Base-by-base conservation (phyloP, 257 asterid genomes). In the Gentiana dahurica region DNA sequence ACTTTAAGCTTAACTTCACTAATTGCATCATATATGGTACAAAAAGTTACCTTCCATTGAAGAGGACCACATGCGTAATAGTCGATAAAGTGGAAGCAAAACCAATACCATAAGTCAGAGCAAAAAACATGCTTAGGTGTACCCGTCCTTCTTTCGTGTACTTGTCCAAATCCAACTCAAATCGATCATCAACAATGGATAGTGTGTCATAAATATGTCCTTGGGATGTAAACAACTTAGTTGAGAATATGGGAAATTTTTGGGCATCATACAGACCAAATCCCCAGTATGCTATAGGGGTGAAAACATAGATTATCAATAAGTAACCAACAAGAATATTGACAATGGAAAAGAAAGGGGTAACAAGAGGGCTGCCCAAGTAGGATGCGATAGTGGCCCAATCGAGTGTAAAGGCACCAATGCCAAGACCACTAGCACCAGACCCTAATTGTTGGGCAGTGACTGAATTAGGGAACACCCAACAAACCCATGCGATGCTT, bases 381-480 rank as follows among this genome's bases (percentile, higher is more conserved):
- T 81, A 89, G 39, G 95, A 81, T 5, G 97, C 89, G 34, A 86
- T 79, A 10, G 62, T 92, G 2, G 94, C 54, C 97, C 95, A 89
- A 54, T 89, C 97, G 50, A 89, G 65, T 44, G 94, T 85, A 53
- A 89, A 35, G 51, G 97, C 94, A 11, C 97, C 97, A 34, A 83
- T 8, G 1, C 97, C 97, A 11, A 85, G 91, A 51, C 95, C 97
- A 53, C 69, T 71, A 74, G 86, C 65, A 45, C 95, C 97, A 1
- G 97, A 89, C 32, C 97, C 97, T 5, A 89, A 53, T 74, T 89
- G 97, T 57, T 89, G 97, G 32, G 92, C 94, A 2, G 95, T 89
- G 46, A 89, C 87, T 4, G 97, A 81, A 67, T 89, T 86, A 55
- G 94, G 75, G 70, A 83, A 89, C 36, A 55, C 62, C 97, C 95